phyloP scores from a whole-genome alignment of 768 basidiomycete species.

The Russula olivacea region DNA sequence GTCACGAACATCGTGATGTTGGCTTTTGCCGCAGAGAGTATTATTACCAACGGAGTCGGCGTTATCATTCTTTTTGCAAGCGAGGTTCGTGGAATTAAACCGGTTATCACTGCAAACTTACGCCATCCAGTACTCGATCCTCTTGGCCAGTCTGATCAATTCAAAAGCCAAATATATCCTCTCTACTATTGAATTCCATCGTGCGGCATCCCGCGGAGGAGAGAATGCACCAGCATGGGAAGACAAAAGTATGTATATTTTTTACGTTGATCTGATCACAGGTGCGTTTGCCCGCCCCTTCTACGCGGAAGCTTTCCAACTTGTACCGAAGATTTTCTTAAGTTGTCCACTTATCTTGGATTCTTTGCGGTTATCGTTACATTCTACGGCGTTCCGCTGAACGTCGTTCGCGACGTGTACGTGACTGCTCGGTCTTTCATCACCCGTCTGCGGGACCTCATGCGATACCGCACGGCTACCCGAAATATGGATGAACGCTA shows the following conservation, averaged over 20 bases:
- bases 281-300: constrained; percentile 45
- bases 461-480: constrained; percentile 90
- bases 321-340: constrained; percentile 73
- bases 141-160: constrained; percentile 75
- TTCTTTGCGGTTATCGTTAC: constrained; percentile 95
- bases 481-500: constrained; percentile 95
- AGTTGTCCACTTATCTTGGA: constrained; percentile 83
- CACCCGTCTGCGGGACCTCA: constrained; percentile 76
- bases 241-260: constrained; percentile 94
- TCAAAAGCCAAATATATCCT: constrained; percentile 78
- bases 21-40: constrained; percentile 72
- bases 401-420: constrained; percentile 96
- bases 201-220: constrained; percentile 70
- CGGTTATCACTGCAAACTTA: constrained; percentile 18
- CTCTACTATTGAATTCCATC: constrained; percentile 72
- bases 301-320: constrained; percentile 14
- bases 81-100: constrained; percentile 53
- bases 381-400: constrained; percentile 90
- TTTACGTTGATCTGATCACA: constrained; percentile 88
- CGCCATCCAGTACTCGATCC: constrained; percentile 68
- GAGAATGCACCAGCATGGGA: constrained; percentile 92
- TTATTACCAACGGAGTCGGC: constrained; percentile 70
- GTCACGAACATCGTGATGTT: constrained; percentile 72
- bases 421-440: constrained; percentile 92
- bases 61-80: constrained; percentile 94